Evolutionary conservation across 495 filamentous ascomycete species (phyloP).

Genomic region (Umbilicaria muhlenbergii): DNA sequence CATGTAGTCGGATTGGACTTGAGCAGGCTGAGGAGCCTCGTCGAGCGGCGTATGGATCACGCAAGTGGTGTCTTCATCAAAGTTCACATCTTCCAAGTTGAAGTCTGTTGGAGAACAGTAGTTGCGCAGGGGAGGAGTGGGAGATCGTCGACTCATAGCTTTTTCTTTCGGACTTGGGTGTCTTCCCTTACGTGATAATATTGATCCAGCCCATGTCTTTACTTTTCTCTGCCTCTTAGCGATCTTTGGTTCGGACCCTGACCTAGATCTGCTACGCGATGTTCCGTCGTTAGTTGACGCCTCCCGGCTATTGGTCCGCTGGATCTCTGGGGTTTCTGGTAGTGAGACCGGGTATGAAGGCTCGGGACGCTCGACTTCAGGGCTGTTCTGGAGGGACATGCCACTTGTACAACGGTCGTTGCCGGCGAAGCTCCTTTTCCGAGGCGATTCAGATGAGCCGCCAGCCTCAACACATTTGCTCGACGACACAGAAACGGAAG

Average conservation of each 20-base stretch:
- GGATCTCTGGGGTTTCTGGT: too few relatives aligned
- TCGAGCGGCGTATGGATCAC: constrained; percentile 30
- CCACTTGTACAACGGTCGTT: too few relatives aligned
- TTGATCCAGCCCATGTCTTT: constrained; percentile 64
- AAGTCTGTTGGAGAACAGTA: constrained; percentile 10
- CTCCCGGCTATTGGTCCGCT: too few relatives aligned
- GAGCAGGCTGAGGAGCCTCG: constrained; percentile 14
- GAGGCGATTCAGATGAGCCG: too few relatives aligned
- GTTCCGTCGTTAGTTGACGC: too few relatives aligned
- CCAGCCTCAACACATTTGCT: too few relatives aligned
- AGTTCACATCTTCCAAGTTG: constrained; percentile 30
- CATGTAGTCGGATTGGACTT: constrained; percentile 18
- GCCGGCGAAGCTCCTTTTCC: too few relatives aligned
- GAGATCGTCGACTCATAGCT: constrained; percentile 14
- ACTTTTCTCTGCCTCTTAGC: constrained; percentile 65
- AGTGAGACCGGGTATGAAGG: too few relatives aligned
- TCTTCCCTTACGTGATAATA: constrained; percentile 53
- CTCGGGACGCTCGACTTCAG: too few relatives aligned
- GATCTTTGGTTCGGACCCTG: constrained; percentile 31
- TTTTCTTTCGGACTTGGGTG: constrained; percentile 24
- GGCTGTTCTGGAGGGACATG: too few relatives aligned
- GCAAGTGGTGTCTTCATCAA: constrained; percentile 38
- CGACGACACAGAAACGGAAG: too few relatives aligned
- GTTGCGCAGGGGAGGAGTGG: constrained; percentile 22
- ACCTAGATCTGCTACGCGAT: too few relatives aligned